Evolutionary conservation across 73 alveolate genomes (phyloP), one percentile per base, ranked within the genome.

Genomic region (Urostyla sp.): DNA sequence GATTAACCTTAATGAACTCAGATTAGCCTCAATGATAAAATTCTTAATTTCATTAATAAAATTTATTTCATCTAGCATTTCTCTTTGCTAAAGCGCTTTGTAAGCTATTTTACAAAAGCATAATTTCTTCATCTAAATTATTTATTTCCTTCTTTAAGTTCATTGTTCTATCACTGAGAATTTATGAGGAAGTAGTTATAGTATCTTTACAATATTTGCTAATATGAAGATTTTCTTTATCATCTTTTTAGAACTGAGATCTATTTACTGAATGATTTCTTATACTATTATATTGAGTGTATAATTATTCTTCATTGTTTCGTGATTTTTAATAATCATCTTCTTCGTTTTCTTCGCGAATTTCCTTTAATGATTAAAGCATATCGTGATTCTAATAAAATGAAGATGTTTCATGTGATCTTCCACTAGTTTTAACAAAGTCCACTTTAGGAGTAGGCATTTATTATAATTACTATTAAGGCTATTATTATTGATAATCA

Each of bases 351-450:
- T 69, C 83, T 48, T 69, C 83, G 18, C 83, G 38, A 6, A 38
- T 55, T 26, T 46, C 83, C 18, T 69, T 69, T 49, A 69, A 69
- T 6, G 83, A 69, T 34, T 69, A 50, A 1, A 63, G 30, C 11
- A 24, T 20, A 3, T 69, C 72, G 6, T 48, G 20, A 49, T 69
- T 6, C 55, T 45, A 31, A 34, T 69, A 23, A 37, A 69, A 69
- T 15, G 83, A 46, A 3, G 83, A 69, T 20, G 83, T 69, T 49
- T 69, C 83, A 49, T 69, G 83, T 31, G 72, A 46, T 49, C 83
- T 69, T 10, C 83, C 83, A 49, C 83, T 69, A 24, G 36, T 24
- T 28, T 69, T 69, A 18, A 5, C 83, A 2, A n/a, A n/a, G n/a
- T 69, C 83, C 10, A 59, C 37, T 4, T 18, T 8, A 7, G 55